These are phyloP conservation scores for Carex arenaria DNA, from an alignment of 202 grass and related monocot species.

Conservation along the genomic window DNA sequence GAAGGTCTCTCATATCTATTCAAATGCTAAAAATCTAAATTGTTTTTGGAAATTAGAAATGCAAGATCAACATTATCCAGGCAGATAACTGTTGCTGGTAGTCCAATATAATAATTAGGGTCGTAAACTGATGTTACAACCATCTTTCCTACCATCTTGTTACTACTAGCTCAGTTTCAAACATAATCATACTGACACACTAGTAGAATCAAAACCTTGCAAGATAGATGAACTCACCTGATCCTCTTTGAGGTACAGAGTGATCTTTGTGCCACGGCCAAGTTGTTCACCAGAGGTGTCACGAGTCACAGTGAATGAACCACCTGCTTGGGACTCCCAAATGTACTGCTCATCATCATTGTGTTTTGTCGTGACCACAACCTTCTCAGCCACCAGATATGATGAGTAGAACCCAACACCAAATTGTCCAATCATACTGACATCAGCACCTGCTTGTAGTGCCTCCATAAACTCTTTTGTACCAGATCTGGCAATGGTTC, in stretches of 20 bases:
- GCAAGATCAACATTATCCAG: neutral
- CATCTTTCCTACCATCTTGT: neutral
- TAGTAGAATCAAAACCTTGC: neutral
- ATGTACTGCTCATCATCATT: constrained; percentile 88
- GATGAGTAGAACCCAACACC: constrained; percentile 81
- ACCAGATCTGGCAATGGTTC: constrained; percentile 75
- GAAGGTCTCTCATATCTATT: neutral
- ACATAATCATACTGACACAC: neutral
- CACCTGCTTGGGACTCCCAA: constrained; percentile 71
- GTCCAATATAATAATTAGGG: neutral
- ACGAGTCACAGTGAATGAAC: constrained; percentile 61
- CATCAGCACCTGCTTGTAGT: constrained; percentile 59
- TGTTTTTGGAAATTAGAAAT: neutral
- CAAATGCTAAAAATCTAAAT: neutral
- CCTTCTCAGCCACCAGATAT: constrained; percentile 67
- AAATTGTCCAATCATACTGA: constrained; percentile 87
- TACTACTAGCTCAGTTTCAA: neutral
- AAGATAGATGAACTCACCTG: constrained; percentile 21
- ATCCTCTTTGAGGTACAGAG: constrained; percentile 69
- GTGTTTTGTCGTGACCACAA: constrained; percentile 72
- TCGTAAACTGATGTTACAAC: neutral
- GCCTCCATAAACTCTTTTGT: constrained; percentile 98
- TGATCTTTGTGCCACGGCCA: constrained; percentile 74
- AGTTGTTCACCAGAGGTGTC: constrained; percentile 50
- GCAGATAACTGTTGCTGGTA: neutral